Conservation (phyloP, 495 filamentous ascomycete species). For the Astrothelium macrocarpum region DNA sequence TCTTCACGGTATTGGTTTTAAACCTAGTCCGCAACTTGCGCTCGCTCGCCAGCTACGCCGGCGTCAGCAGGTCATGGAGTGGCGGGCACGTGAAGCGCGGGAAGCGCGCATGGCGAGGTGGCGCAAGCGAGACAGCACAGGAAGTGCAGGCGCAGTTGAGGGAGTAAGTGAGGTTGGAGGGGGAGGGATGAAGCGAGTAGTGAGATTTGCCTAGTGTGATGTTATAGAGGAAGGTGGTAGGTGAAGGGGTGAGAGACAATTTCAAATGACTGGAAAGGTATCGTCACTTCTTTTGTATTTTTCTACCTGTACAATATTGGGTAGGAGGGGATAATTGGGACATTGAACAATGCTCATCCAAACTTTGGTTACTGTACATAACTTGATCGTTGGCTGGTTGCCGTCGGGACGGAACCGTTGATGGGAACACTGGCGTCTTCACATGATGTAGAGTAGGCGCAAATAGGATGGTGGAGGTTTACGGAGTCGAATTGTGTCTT, state of each 20-base stretch:
- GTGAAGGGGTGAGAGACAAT: neutral
- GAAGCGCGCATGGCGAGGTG: slow-evolving; percentile 50
- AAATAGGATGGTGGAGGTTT: neutral
- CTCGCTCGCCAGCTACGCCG: slow-evolving; percentile 65
- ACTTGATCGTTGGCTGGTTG: neutral
- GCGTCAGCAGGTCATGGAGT: slow-evolving; percentile 74
- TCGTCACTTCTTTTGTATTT: neutral
- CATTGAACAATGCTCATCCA: no score
- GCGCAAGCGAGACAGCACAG: slow-evolving; percentile 51
- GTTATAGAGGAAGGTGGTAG: neutral
- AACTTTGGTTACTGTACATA: no score
- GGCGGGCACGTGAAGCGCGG: slow-evolving; percentile 67
- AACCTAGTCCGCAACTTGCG: slow-evolving; percentile 74
- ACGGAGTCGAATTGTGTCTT: neutral
- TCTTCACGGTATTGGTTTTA: slow-evolving; percentile 76
- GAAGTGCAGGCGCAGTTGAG: neutral
- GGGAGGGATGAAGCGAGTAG: slow-evolving; percentile 31
- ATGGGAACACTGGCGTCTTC: neutral
- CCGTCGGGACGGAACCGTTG: neutral
- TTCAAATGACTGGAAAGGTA: neutral
- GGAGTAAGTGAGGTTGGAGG: neutral
- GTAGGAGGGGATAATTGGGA: no score
- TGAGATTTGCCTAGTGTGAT: neutral
- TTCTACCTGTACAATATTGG: no score
- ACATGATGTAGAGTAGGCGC: neutral